Base-by-base conservation (phyloP, 352 stramenopile species). In the Blastocystis sp. region DNA sequence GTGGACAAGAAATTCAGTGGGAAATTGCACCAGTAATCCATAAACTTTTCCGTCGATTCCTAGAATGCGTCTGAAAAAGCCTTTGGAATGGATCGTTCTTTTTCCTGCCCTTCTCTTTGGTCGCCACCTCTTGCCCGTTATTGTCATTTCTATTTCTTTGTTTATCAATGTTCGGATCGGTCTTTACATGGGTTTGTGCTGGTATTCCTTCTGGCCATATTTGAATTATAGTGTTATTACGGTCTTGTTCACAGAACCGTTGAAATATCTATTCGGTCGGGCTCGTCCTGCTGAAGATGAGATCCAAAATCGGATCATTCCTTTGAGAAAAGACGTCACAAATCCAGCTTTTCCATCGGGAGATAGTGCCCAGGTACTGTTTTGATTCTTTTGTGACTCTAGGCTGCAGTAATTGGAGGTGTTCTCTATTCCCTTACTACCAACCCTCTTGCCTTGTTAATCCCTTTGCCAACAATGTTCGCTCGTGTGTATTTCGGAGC, bases 191-290 rank as follows among this genome's bases (percentile, higher is more conserved):
- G 63, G 52, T 24, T 57, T 87, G 21, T 87, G 59, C 24, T 77
- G 77, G 77, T 87, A 52, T 12, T 19, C 21, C 9, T 75, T 75
- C 73, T 27, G 1, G 16, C 9, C 51, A 14, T 46, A 16, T 87
- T 24, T 2, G 11, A 63, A 4, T 24, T 87, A 12, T 59, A 87
- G 77, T 52, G 0, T 87, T 57, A 32, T 74, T 6, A 87, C 77
- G 3, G 77, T 87, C 21, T 24, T 77, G n/a, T 37, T 87, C 58
- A 87, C 77, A 2, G 77, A 87, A 19, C 58, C 63, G n/a, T 32
- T 87, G 63, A 87, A 87, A 29, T 87, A 87, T 77, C n/a, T 87
- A 61, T 87, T 87, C 56, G 63, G 77, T 49, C 42, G 77, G 1
- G 39, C 65, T 24, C 77, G 77, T 58, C 77, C 77, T 32, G 43